phyloP scores from a whole-genome alignment of 2,329 filamentous ascomycete genomes.

The Diaporthe sp. region DNA sequence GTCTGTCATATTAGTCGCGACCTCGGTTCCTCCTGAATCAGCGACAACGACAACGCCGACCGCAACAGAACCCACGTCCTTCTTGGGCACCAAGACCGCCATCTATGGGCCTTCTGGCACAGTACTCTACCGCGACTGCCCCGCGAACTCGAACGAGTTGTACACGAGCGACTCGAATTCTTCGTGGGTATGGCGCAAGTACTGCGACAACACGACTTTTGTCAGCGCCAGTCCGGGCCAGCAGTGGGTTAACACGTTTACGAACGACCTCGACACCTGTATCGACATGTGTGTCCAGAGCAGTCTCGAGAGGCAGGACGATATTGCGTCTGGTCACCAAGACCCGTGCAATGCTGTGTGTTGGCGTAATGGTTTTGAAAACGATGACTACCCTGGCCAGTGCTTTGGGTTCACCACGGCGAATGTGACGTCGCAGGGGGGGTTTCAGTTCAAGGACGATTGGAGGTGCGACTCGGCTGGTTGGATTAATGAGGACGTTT shows the following conservation, averaged over 20 bases:
- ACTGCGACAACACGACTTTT: background rate
- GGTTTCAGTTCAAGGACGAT: background rate
- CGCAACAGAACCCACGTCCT: background rate
- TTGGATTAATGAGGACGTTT: background rate
- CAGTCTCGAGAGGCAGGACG: background rate
- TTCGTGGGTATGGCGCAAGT: background rate
- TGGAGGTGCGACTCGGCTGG: constrained; percentile 1
- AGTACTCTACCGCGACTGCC: background rate
- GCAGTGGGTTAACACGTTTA: background rate
- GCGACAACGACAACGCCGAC: background rate
- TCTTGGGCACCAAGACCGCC: background rate
- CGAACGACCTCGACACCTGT: background rate
- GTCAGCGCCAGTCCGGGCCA: background rate
- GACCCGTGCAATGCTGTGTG: background rate
- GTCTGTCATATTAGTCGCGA: background rate
- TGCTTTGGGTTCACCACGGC: background rate
- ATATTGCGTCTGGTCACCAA: background rate
- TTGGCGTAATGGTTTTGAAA: background rate
- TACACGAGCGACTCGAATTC: background rate
- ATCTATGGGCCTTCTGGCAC: background rate
- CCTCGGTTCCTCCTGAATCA: background rate
- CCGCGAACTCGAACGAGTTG: background rate
- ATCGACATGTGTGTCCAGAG: background rate
- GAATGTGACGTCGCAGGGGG: background rate
- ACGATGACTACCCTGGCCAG: background rate